Evolutionary conservation across 1,139 yeast genomes (phyloP).

Genomic region (Casaregolazyma lundiana): DNA sequence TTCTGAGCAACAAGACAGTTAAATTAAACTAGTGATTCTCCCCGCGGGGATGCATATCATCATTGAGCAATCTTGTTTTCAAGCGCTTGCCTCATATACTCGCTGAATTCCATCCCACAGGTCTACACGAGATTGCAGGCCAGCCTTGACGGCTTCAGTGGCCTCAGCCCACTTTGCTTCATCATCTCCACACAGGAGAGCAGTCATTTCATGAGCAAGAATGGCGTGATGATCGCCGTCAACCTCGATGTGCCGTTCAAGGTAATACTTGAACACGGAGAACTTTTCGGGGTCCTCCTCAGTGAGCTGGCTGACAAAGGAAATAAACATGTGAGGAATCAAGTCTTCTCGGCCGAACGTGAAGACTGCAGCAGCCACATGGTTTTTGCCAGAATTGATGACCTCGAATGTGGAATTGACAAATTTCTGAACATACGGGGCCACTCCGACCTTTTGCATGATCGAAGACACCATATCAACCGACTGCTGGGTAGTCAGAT

Average conservation of each 20-base stretch:
- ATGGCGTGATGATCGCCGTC: constrained; percentile 24
- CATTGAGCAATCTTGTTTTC: background rate
- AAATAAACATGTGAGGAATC: constrained; percentile 59
- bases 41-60: background rate
- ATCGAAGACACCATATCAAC: constrained; percentile 9
- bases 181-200: constrained; percentile 21
- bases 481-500: constrained; percentile 8
- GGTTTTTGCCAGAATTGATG: constrained; percentile 42
- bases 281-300: constrained; percentile 22
- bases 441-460: constrained; percentile 14
- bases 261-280: constrained; percentile 22
- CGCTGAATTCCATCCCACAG: constrained; percentile 22
- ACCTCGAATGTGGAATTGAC: constrained; percentile 72
- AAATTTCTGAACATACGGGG: constrained; percentile 30
- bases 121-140: constrained; percentile 20
- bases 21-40: background rate
- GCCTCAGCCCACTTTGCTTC: constrained; percentile 22
- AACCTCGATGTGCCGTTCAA: constrained; percentile 24
- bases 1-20: too few species aligned
- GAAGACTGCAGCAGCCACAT: constrained; percentile 24
- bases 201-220: constrained; percentile 23
- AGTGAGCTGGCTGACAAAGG: constrained; percentile 53
- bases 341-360: constrained; percentile 24
- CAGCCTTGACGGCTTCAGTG: constrained; percentile 20
- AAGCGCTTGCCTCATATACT: constrained; percentile 6